Evolutionary conservation across 2,329 filamentous ascomycete genomes (phyloP), one percentile per base, ranked within the genome.

Genomic region (Zymoseptoria ardabiliae): DNA sequence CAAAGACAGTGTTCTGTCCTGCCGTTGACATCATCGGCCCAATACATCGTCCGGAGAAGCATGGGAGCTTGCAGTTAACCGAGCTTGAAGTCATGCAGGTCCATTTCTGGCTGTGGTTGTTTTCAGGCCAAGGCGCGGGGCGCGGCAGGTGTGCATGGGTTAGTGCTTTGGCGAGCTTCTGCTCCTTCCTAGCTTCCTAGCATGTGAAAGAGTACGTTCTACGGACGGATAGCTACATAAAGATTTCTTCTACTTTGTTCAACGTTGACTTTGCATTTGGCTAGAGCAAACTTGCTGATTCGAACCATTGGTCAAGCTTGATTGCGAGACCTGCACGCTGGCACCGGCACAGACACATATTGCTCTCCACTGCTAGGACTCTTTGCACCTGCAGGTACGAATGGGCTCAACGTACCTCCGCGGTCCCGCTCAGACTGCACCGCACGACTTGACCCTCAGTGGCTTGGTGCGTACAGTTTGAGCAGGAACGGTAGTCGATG

Each of bases 1-100:
- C 22, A 62, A 62, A 58, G 58, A 58, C 45, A 60, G 58, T 30
- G 58, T 51, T 13, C 50, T 56, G n/a, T 50, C 50, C 28, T 52
- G 23, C 20, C 35, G 35, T 45, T 45, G 35, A 45, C 35, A 45
- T 45, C 35, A 45, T 45, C 17, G 35, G 35, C 35, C 13, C 13
- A 13, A 45, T 45, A 13, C 17, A 13, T 17, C 6, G 3, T n/a
- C 35, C 11, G 13, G 35, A n/a, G 17, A 45, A 45, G 35, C 17
- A n/a, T n/a, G 35, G 6, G 6, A 45, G 35, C 35, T 45, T n/a
- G 5, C 35, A 45, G 35, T n/a, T 13, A 17, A 45, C 13, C 17
- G 5, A 45, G 35, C 13, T 45, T 17, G 35, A 13, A 45, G 35
- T 45, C 35, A 45, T 45, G 35, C 35, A 45, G 35, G 35, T 45